phyloP scores from a whole-genome alignment of 1,139 yeast genomes.

The Suhomyces bribrorum region DNA sequence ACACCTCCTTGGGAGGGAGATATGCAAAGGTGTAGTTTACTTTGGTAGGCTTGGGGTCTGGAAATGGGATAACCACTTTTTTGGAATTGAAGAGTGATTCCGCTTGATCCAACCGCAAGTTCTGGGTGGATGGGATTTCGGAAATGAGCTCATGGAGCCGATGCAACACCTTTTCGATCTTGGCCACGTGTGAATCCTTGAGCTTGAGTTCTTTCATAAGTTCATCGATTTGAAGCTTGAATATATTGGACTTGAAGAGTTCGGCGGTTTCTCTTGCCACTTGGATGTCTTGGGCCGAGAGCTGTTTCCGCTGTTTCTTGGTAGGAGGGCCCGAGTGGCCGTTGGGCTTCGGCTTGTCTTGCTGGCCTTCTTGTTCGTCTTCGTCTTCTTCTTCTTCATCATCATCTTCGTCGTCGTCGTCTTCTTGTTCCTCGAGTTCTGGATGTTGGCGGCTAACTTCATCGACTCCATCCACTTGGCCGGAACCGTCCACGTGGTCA shows the following conservation, averaged over 20 bases:
- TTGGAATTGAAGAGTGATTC: constrained; percentile 48
- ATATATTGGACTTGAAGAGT: constrained; percentile 87
- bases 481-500: no score
- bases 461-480: neutral
- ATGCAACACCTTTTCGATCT: constrained; percentile 77
- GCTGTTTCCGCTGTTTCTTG: constrained; percentile 42
- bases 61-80: constrained; percentile 72
- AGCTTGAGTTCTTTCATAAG: constrained; percentile 74
- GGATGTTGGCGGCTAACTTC: neutral
- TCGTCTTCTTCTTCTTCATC: constrained; percentile 17
- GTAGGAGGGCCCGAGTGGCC: constrained; percentile 20
- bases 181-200: constrained; percentile 64
- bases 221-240: constrained; percentile 93
- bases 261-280: constrained; percentile 93
- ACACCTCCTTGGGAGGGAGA: constrained; percentile 70
- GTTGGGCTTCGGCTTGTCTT: constrained; percentile 13
- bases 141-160: constrained; percentile 71
- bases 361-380: constrained; percentile 16
- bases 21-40: constrained; percentile 73
- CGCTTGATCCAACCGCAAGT: constrained; percentile 55
- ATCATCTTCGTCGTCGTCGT: constrained; percentile 16
- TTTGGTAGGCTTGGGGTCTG: constrained; percentile 79
- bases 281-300: constrained; percentile 84
- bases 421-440: constrained; percentile 18
- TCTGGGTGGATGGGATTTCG: constrained; percentile 55